Evolutionary conservation across 2,329 filamentous ascomycete species (phyloP).

Genomic region (Trichoderma sp.): DNA sequence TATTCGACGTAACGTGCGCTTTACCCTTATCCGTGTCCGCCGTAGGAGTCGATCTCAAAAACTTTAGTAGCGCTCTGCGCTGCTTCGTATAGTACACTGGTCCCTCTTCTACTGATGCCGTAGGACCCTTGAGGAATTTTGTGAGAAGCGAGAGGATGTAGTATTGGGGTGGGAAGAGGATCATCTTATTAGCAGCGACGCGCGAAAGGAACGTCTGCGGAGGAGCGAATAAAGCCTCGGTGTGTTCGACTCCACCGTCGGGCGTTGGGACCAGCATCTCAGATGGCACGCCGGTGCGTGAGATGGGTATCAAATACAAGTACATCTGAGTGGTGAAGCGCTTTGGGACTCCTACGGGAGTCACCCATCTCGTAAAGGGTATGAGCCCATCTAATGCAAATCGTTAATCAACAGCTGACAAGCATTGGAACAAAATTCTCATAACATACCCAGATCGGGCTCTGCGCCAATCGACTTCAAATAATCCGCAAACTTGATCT

Average conservation of each 20-base stretch:
- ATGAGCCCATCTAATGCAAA: conserved; percentile 58
- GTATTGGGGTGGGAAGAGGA: conserved; percentile 88
- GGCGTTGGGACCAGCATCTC: conserved; percentile 67
- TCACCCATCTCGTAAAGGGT: conserved; percentile 92
- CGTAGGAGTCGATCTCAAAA: conserved; percentile 50
- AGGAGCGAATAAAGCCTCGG: conserved; percentile 75
- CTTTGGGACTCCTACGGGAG: conserved; percentile 69
- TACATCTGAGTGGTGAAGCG: conserved; percentile 98
- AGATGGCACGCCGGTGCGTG: conserved; percentile 40
- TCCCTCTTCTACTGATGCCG: conserved; percentile 31
- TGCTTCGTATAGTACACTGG: conserved; percentile 47
- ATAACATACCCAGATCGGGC: conserved; percentile 62
- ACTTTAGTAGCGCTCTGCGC: conserved; percentile 53
- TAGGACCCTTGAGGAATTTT: conserved; percentile 48
- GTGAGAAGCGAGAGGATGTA: conserved; percentile 66
- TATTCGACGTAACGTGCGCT: conserved; percentile 44
- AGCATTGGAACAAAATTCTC: not conserved
- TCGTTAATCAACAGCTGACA: not conserved
- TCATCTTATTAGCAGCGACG: conserved; percentile 66
- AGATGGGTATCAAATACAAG: conserved; percentile 75
- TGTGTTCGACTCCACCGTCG: conserved; percentile 67
- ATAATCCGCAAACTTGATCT: conserved; percentile 69
- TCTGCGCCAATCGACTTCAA: conserved; percentile 55
- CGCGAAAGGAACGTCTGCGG: conserved; percentile 68
- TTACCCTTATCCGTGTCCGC: conserved; percentile 43